phyloP scores from a whole-genome alignment of 345 rosid genomes.

The Barbarea vulgaris region DNA sequence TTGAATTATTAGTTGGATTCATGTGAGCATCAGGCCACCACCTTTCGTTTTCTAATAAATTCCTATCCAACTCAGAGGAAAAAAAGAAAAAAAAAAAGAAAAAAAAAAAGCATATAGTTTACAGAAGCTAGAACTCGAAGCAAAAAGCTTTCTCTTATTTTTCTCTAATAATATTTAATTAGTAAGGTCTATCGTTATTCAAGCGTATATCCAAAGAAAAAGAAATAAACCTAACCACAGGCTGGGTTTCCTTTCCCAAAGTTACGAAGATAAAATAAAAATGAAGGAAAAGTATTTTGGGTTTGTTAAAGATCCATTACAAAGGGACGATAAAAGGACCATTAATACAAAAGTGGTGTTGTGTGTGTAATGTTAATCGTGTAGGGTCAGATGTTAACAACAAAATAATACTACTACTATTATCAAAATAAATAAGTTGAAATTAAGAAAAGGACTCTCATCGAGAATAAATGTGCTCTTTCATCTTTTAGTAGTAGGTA shows the following conservation, averaged over 20 bases:
- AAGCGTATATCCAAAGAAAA: conserved; percentile 27
- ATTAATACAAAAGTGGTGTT: conserved; percentile 16
- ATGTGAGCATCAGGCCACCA: conserved; percentile 42
- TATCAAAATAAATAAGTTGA: conserved; percentile 1
- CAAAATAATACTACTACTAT: conserved; percentile 20
- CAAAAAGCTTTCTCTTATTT: conserved; percentile 22
- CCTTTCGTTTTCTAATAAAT: conserved; percentile 42
- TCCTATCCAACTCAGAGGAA: conserved; percentile 22
- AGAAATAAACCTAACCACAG: conserved; percentile 26
- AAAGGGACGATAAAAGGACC: conserved; percentile 28
- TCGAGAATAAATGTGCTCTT: conserved; percentile 30
- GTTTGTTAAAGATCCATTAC: conserved; percentile 38
- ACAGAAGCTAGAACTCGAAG: conserved; percentile 12
- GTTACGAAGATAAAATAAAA: conserved; percentile 12
- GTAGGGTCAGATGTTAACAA: conserved; percentile 36
- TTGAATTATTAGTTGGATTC: conserved; percentile 40
- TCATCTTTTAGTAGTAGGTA: conserved; percentile 36
- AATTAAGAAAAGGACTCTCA: not conserved
- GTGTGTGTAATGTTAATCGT: conserved; percentile 10
- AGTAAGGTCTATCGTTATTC: conserved; percentile 10
- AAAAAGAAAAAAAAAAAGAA: not conserved
- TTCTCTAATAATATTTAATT: not conserved
- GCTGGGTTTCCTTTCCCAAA: conserved; percentile 23
- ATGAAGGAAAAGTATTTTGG: conserved; percentile 25
- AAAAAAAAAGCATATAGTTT: conserved; percentile 6